Evolutionary conservation across 2,329 filamentous ascomycete species (phyloP), one percentile per base, ranked within the genome.

Genomic region (Talaromyces sp.): DNA sequence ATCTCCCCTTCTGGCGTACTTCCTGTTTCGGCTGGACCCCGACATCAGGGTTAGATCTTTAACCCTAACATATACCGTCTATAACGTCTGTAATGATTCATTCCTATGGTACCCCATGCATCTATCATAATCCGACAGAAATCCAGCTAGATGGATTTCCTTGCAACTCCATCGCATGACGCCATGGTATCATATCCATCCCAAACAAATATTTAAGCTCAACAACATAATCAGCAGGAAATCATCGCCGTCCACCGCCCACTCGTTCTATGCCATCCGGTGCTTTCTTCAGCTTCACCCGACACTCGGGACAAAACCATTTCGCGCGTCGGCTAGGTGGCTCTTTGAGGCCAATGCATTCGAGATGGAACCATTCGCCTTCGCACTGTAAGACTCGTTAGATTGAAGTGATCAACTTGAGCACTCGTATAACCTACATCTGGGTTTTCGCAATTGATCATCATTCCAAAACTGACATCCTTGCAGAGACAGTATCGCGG

Each of bases 301-400:
- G 75, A 68, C 86, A 88, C 44, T 86, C 83, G 0, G 85, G 85
- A 73, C 86, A 88, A 69, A 85, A 88, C 86, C 86, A 88, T 72
- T 86, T 87, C 11, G 82, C 80, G 12, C 84, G 81, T 25, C 85
- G 80, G n/a, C 81, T 80, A 7, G 86, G 86, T 35, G 85, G 79
- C 60, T 85, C 84, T 6, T 78, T 77, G 18, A 88, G 76, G 14
- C 81, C 80, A 28, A 88, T 81, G 66, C 86, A 88, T 39, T 80
- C 79, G 54, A 88, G 80, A 69, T 88, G 86, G 71, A 88, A 88
- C 86, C 86, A 88, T 74, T 88, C 85, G 48, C 80, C 83, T 66
- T 87, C 84, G 73, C 86, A 88, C 81, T 87, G 66, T n/a, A 60
- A 39, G 5, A 48, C 23, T 16, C n/a, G 37, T 44, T 28, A 58